Conservation (phyloP, 768 basidiomycete genomes). For the Trametes elegans region DNA sequence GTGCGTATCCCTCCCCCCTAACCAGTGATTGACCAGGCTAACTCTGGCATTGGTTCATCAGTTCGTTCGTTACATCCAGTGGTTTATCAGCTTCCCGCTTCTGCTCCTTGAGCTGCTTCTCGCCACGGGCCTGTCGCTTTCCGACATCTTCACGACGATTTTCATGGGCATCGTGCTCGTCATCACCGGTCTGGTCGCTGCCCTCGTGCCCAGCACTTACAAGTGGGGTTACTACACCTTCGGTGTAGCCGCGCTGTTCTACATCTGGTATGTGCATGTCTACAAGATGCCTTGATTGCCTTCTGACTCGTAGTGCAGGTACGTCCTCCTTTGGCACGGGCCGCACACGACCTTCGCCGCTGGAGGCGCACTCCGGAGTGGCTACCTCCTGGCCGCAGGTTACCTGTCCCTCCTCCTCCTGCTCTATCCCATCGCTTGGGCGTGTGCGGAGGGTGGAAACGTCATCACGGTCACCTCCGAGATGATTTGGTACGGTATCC, state of each 20-base stretch:
- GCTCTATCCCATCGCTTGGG: slow-evolving; percentile 60
- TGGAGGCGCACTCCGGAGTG: slow-evolving; percentile 22
- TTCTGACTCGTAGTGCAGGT: slow-evolving; percentile 22
- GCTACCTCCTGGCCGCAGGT: slow-evolving; percentile 35
- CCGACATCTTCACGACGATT: slow-evolving; percentile 43
- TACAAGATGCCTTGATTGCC: not conserved
- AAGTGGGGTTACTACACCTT: slow-evolving; percentile 52
- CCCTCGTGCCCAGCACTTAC: slow-evolving; percentile 46
- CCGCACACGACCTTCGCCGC: slow-evolving; percentile 28
- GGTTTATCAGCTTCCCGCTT: slow-evolving; percentile 53
- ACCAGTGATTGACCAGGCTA: accelerated
- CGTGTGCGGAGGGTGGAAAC: slow-evolving; percentile 50
- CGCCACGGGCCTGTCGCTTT: slow-evolving; percentile 43
- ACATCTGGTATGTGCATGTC: slow-evolving; percentile 29
- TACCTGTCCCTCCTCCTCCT: slow-evolving; percentile 55
- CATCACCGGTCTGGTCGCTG: slow-evolving; percentile 43
- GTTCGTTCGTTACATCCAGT: slow-evolving; percentile 51
- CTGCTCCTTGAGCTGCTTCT: slow-evolving; percentile 46
- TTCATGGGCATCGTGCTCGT: slow-evolving; percentile 48
- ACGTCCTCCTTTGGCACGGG: slow-evolving; percentile 29
- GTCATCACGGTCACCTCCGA: slow-evolving; percentile 48
- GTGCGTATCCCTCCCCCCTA: slow-evolving; percentile 28
- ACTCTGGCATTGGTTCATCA: slow-evolving; percentile 12
- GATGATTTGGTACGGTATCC: slow-evolving; percentile 55
- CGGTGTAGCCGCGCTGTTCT: slow-evolving; percentile 44